These are phyloP conservation scores for Crucibulum laeve DNA, from an alignment of 768 basidiomycete genomes.

Conservation along the genomic window DNA sequence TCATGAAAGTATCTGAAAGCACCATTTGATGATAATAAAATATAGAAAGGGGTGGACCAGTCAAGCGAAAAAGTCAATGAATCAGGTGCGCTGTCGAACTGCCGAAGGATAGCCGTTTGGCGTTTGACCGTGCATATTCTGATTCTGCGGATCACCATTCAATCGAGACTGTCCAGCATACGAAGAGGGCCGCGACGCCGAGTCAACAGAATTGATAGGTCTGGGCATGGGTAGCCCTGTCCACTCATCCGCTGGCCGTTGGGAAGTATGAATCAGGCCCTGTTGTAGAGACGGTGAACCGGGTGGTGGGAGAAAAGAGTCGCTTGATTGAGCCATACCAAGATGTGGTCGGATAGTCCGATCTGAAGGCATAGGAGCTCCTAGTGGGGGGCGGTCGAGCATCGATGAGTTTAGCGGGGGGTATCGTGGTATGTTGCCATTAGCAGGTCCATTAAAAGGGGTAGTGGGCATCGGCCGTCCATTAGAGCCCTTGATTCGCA, in stretches of 20 bases:
- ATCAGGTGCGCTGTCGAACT: conserved; percentile 49
- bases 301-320: conserved; percentile 26
- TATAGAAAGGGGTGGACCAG: not conserved
- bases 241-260: conserved; percentile 40
- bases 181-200: conserved; percentile 46
- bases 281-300: conserved; percentile 45
- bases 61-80: not conserved
- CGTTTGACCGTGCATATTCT: conserved; percentile 28
- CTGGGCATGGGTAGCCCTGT: conserved; percentile 33
- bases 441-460: conserved; percentile 31
- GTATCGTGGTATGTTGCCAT: conserved; percentile 35
- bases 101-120: conserved; percentile 47
- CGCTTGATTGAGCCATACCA: conserved; percentile 34
- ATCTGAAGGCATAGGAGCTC: conserved; percentile 34
- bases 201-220: conserved; percentile 29
- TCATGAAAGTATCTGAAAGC: conserved; percentile 22
- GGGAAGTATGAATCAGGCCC: conserved; percentile 38
- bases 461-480: conserved; percentile 42
- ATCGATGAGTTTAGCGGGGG: conserved; percentile 30
- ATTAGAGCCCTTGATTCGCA: conserved; percentile 62
- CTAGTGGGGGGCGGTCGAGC: conserved; percentile 43
- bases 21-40: conserved; percentile 8
- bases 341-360: conserved; percentile 36
- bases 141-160: conserved; percentile 34
- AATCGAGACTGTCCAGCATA: conserved; percentile 39